Evolutionary conservation across 129 eudicot species (phyloP).

Genomic region (Glebionis coronaria): DNA sequence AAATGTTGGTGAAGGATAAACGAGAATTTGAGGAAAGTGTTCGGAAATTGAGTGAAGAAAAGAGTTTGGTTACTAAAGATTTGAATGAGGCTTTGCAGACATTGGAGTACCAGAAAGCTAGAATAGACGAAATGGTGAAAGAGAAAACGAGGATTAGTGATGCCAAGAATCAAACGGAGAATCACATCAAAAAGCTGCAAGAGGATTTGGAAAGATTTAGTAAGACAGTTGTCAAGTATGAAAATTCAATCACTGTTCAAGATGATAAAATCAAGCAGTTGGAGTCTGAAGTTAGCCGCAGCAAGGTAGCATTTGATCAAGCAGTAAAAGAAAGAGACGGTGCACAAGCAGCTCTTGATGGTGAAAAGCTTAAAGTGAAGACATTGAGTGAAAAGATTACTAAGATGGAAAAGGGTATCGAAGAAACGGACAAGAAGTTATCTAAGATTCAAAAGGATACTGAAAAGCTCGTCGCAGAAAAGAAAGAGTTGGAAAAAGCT

Average conservation of each 20-base stretch:
- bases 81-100: slow-evolving; percentile 34
- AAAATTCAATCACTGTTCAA: slow-evolving; percentile 33
- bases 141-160: slow-evolving; percentile 41
- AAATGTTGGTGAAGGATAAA: slow-evolving; percentile 46
- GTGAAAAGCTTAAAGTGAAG: slow-evolving; percentile 44
- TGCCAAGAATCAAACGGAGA: slow-evolving; percentile 37
- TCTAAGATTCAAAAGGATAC: slow-evolving; percentile 39
- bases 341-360: slow-evolving; percentile 27
- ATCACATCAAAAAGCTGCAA: slow-evolving; percentile 31
- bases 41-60: slow-evolving; percentile 30
- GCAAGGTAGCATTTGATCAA: slow-evolving; percentile 33
- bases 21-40: slow-evolving; percentile 30
- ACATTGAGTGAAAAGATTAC: slow-evolving; percentile 35
- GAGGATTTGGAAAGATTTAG: slow-evolving; percentile 33
- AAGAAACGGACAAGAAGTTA: slow-evolving; percentile 35
- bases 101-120: slow-evolving; percentile 28
- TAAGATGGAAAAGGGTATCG: slow-evolving; percentile 47
- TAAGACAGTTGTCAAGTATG: slow-evolving; percentile 24
- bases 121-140: slow-evolving; percentile 21
- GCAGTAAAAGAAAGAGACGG: slow-evolving; percentile 43
- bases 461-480: slow-evolving; percentile 35
- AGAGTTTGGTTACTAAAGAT: slow-evolving; percentile 34
- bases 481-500: slow-evolving; percentile 43
- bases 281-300: slow-evolving; percentile 41
- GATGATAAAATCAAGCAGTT: slow-evolving; percentile 32